Evolutionary conservation across 352 stramenopile species (phyloP), one percentile per base, ranked within the genome.

Genomic region (Thraustochytrium sp.): DNA sequence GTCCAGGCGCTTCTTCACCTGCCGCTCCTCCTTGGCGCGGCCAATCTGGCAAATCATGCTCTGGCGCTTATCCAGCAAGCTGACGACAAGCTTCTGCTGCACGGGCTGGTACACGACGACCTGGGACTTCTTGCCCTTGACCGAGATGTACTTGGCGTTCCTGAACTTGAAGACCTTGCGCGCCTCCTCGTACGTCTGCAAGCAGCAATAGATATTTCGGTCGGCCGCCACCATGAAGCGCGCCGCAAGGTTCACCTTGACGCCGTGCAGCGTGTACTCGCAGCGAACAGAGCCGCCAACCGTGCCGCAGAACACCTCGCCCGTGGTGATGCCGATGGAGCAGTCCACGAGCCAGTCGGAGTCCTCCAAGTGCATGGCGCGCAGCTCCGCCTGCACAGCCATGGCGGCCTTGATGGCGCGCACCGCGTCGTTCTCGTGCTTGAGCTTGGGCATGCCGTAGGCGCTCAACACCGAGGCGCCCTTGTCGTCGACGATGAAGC

Each of bases 401-500:
- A 97, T 86, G 29, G 92, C 93, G 0, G 93, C 89, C 54, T 97
- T 76, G n/a, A 97, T 95, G 26, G 90, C 92, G 26, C 93, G 91
- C 48, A 94, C 92, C 0, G 92, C 89, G 54, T 97, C 93, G 83
- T 97, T 95, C 76, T 96, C 93, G 86, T 97, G 92, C 1, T 91
- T 94, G n/a, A 95, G 90, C 0, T 93, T 93, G 9, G 93, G 92
- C 46, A 97, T 76, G 21, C 93, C 93, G 77, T 96, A 97, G 3
- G 91, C 92, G n/a, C 92, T 93, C 73, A 97, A 94, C 5, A 97
- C 90, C 0, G 92, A 96, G 77, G 91, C 95, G 49, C 94, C 94
- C 85, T 97, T 97, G 86, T 97, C 94, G 65, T 97, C 94, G 23
- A 97, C 92, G 29, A 97, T 87, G 73, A 97, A 97, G 86, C 97